A percentile compares a stretch with the other conserved stretches of the same genome.
Evolutionary conservation across 2,329 filamentous ascomycete species (phyloP).

Genomic region (Talaromyces verruculosus): DNA sequence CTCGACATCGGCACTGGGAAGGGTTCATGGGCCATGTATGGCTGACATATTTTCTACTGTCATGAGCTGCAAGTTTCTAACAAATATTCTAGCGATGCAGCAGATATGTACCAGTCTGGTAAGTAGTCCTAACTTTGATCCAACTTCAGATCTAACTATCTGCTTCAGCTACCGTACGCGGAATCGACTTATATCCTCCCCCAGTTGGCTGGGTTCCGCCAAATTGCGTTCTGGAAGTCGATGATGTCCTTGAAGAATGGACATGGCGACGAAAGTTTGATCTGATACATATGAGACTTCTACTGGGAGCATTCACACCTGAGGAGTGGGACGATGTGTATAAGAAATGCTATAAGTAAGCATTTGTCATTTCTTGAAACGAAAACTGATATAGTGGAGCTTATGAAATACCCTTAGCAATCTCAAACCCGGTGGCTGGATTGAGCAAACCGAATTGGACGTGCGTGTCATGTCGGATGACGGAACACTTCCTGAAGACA

Average conservation of each 20-base stretch:
- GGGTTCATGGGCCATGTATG: slow-evolving; percentile 27
- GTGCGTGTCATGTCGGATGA: slow-evolving; percentile 25
- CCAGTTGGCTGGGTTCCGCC: slow-evolving; percentile 26
- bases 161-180: slow-evolving; percentile 24
- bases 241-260: slow-evolving; percentile 25
- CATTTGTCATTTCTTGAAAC: background rate
- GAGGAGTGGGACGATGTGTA: slow-evolving; percentile 24
- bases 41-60: background rate
- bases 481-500: slow-evolving; percentile 22
- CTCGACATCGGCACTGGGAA: slow-evolving; percentile 29
- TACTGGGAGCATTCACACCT: slow-evolving; percentile 26
- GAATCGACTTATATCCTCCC: slow-evolving; percentile 27
- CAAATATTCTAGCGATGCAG: slow-evolving; percentile 21
- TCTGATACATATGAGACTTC: slow-evolving; percentile 24
- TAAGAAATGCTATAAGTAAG: slow-evolving; percentile 23
- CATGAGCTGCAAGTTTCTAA: slow-evolving; percentile 11
- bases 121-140: slow-evolving; percentile 10
- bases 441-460: slow-evolving; percentile 25
- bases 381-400: slow-evolving; percentile 3
- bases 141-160: slow-evolving; percentile 9
- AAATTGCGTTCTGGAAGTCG: slow-evolving; percentile 29
- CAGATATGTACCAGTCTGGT: slow-evolving; percentile 24
- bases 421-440: slow-evolving; percentile 24
- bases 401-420: slow-evolving; percentile 13
- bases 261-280: slow-evolving; percentile 20